Conservation (phyloP, 768 basidiomycete genomes). For the Cytidiella melzeri region DNA sequence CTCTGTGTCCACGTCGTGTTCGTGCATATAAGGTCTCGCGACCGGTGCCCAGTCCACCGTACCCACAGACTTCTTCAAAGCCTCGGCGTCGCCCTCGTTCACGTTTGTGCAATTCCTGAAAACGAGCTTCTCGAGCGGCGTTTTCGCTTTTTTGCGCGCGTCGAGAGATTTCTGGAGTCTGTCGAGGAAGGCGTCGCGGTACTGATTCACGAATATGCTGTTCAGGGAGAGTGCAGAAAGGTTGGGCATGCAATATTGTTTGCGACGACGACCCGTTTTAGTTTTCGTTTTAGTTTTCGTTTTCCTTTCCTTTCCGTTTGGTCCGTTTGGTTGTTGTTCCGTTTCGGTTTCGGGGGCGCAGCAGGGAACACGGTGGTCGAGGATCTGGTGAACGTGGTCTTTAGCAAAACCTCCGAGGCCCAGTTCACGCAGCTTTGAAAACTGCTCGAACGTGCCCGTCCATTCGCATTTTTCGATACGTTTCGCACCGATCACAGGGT, state of each 20-base stretch:
- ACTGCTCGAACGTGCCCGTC: background rate
- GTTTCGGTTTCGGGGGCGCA: background rate
- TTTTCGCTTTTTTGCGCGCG: background rate
- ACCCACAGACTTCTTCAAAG: background rate
- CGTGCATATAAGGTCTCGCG: no score
- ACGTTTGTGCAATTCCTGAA: background rate
- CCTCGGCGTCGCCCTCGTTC: background rate
- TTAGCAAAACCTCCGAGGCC: background rate
- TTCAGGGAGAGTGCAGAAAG: background rate
- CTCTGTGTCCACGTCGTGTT: no score
- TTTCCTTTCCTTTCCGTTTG: no score
- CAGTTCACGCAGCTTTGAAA: background rate
- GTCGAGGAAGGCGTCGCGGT: background rate
- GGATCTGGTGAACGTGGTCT: background rate
- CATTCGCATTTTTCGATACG: background rate
- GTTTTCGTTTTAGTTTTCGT: no score
- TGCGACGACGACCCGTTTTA: background rate
- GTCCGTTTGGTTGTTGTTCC: no score
- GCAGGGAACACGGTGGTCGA: background rate
- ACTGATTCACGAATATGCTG: background rate
- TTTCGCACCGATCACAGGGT: background rate
- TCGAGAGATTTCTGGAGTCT: background rate
- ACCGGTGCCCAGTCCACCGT: no score
- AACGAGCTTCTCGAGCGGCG: background rate
- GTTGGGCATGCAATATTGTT: background rate